These are phyloP conservation scores for Venturia nashicola DNA, from an alignment of 2,329 filamentous ascomycete species.

Conservation along the genomic window DNA sequence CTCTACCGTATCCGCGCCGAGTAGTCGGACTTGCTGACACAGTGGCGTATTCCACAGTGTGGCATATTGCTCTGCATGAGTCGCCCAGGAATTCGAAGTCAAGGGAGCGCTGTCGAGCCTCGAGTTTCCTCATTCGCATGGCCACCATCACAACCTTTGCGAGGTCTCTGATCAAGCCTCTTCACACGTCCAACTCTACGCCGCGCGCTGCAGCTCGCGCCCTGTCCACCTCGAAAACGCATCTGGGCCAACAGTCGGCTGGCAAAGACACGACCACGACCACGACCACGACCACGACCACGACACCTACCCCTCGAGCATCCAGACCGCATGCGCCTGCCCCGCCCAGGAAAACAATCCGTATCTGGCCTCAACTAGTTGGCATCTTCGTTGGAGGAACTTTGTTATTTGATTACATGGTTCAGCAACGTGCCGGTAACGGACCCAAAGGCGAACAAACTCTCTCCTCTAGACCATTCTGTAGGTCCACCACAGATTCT, in stretches of 20 bases:
- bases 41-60: too few species aligned
- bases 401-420: conserved; percentile 33
- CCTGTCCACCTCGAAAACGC: background rate
- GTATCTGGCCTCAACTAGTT: conserved; percentile 30
- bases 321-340: background rate
- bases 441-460: conserved; percentile 11
- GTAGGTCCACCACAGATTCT: background rate
- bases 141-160: background rate
- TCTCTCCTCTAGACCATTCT: background rate
- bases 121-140: background rate
- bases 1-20: too few species aligned
- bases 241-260: background rate
- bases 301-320: background rate
- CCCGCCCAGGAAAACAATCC: conserved; percentile 1
- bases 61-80: background rate
- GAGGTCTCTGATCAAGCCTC: background rate
- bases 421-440: conserved; percentile 31
- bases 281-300: background rate
- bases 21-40: too few species aligned
- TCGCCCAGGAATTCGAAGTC: background rate
- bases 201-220: background rate
- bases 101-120: background rate
- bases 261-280: background rate
- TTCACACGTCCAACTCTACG: background rate
- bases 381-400: conserved; percentile 34